Percentiles rank a stretch among this genome's conserved stretches.
Conservation (phyloP, 2,329 filamentous ascomycete species). For the Monilinia fructigena region DNA sequence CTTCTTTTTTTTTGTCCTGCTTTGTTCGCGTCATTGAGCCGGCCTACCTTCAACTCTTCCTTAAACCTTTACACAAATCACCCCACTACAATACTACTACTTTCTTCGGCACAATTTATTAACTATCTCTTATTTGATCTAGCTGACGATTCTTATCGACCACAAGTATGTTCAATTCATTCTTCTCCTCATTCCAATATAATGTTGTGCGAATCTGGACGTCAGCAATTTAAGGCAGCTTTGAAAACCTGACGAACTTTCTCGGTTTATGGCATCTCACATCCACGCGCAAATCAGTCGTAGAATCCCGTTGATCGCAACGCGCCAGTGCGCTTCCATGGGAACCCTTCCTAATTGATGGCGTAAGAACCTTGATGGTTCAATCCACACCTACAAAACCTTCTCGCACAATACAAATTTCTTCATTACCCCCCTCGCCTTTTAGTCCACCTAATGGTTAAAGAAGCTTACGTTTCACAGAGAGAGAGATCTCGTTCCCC, state of each 20-base stretch:
- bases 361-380: slow-evolving; percentile 29
- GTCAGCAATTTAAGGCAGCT: slow-evolving; percentile 11
- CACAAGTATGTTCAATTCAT: slow-evolving; percentile 23
- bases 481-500: slow-evolving; percentile 85
- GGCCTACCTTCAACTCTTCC: slow-evolving; percentile 15
- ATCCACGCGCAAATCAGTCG: slow-evolving; percentile 21
- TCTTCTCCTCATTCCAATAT: slow-evolving; percentile 6
- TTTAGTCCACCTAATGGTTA: slow-evolving; percentile 27
- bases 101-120: slow-evolving; percentile 14
- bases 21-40: slow-evolving; percentile 19
- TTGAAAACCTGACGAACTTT: slow-evolving; percentile 10
- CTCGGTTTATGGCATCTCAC: slow-evolving; percentile 20
- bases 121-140: slow-evolving; percentile 21
- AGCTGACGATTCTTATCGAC: slow-evolving; percentile 26
- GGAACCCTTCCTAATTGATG: slow-evolving; percentile 23
- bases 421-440: slow-evolving; percentile 31
- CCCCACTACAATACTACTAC: slow-evolving; percentile 21
- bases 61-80: slow-evolving; percentile 19
- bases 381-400: slow-evolving; percentile 16
- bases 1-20: slow-evolving; percentile 10
- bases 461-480: slow-evolving; percentile 50
- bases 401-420: slow-evolving; percentile 21
- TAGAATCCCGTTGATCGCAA: slow-evolving; percentile 15
- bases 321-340: slow-evolving; percentile 23
- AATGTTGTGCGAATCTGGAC: slow-evolving; percentile 11